Evolutionary conservation across 192 early-diverging fungal species (phyloP).

Genomic region (Coemansia sp.): DNA sequence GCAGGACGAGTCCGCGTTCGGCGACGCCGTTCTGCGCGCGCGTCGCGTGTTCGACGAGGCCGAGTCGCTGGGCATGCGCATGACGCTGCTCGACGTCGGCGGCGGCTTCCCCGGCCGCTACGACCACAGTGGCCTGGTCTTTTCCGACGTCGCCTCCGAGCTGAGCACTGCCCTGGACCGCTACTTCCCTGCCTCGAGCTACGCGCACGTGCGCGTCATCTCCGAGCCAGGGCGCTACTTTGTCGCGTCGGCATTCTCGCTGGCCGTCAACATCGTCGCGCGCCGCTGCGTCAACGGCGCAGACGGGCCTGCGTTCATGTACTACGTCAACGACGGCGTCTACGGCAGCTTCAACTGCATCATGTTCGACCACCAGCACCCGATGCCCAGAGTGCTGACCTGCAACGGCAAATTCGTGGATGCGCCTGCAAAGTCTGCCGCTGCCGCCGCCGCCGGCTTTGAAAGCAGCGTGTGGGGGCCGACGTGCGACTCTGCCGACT

Average conservation of each 20-base stretch:
- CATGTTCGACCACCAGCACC: constrained; percentile 90
- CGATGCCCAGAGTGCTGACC: constrained; percentile 66
- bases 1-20: constrained; percentile 82
- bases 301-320: constrained; percentile 56
- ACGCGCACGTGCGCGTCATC: constrained; percentile 78
- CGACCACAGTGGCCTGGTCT: constrained; percentile 72
- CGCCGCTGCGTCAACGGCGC: constrained; percentile 69
- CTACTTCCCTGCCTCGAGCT: constrained; percentile 62
- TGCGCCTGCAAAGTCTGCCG: not conserved
- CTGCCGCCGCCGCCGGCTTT: constrained; percentile 9
- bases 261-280: constrained; percentile 91
- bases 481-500: constrained; percentile 98
- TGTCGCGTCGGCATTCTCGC: constrained; percentile 87
- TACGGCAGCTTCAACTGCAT: constrained; percentile 99
- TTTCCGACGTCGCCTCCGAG: constrained; percentile 75
- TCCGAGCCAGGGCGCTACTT: constrained; percentile 98
- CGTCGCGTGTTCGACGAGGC: constrained; percentile 88
- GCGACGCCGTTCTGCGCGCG: constrained; percentile 83
- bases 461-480: constrained; percentile 90
- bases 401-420: constrained; percentile 49
- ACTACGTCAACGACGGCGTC: constrained; percentile 99
- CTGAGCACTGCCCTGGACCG: constrained; percentile 75
- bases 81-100: constrained; percentile 79
- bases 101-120: constrained; percentile 92
- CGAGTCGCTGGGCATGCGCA: constrained; percentile 67